Base-by-base conservation (phyloP, 345 rosid species). In the Corymbia maculata region DNA sequence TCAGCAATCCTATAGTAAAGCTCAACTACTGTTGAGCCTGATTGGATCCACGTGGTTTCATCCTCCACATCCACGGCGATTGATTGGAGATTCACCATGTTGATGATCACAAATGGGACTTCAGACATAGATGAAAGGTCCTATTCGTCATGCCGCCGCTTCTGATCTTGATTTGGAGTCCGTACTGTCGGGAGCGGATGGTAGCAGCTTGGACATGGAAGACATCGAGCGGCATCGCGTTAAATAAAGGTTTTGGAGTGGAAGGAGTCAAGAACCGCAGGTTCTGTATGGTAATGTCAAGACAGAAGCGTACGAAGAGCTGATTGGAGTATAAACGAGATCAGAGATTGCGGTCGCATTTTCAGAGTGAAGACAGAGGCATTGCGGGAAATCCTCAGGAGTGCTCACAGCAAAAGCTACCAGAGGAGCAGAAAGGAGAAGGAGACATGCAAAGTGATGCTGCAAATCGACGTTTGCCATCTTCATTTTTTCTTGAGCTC, bases 121-220 rank as follows among this genome's bases (percentile, higher is more conserved):
- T 75, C 47, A 22, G 52, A 61, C 42, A n/a, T 30, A 14, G 66
- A 87, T 7, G 88, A 87, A 30, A 87, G 88, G 16, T 59, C 88
- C 80, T 87, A 59, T 3, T 28, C 50, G 59, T 87, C 84, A 22
- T 87, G 88, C 85, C 88, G 15, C 88, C 85, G 6, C 85, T 87
- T 24, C 84, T 13, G 24, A 50, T 68, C 10, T 85, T 87, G 6
- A 49, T 87, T 10, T 66, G 88, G 49, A 86, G 80, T 70, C 80
- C 24, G 17, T 14, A 66, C 61, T 70, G 49, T 80, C 86, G 89
- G 30, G 93, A 88, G 61, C 95, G 90, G 24, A 13, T 24, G 53
- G 93, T 82, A 55, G 92, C 86, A 0, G 92, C 92, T 22, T 91
- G 94, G 85, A 94, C 92, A 26, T 94, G 92, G 2, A 91, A 90